These are phyloP conservation scores for Bremia lactucae DNA, from an alignment of 352 stramenopile species.

Conservation along the genomic window DNA sequence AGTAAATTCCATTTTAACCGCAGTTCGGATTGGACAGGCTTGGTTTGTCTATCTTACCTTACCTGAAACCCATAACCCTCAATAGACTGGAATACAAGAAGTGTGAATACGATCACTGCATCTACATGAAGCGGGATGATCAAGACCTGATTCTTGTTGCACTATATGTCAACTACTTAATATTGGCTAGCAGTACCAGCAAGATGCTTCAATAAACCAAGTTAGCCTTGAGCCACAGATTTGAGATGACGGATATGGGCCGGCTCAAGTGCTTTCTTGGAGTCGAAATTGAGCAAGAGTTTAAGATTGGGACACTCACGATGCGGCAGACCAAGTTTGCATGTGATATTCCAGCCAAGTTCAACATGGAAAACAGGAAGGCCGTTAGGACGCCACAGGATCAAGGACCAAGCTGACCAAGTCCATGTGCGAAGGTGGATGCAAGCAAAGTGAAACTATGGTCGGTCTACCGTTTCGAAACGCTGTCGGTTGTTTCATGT, in stretches of 20 bases:
- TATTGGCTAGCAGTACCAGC: not conserved
- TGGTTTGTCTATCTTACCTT: too few relatives aligned
- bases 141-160: not conserved
- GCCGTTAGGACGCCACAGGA: not conserved
- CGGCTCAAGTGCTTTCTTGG: not conserved
- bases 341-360: not conserved
- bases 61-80: too few relatives aligned
- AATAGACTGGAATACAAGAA: slow-evolving; percentile 1
- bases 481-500: not conserved
- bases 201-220: not conserved
- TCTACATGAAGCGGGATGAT: not conserved
- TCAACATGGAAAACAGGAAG: too few relatives aligned
- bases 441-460: not conserved
- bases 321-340: not conserved
- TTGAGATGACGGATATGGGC: not conserved
- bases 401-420: not conserved
- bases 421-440: not conserved
- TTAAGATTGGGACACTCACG: not conserved
- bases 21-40: too few relatives aligned
- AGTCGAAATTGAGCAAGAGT: not conserved
- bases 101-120: slow-evolving; percentile 2
- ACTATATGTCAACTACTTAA: not conserved
- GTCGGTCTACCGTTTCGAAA: not conserved
- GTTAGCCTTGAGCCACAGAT: not conserved
- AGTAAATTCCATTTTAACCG: too few relatives aligned